These are phyloP conservation scores for Corchorus capsularis DNA, from an alignment of 345 rosid genomes.

Conservation along the genomic window DNA sequence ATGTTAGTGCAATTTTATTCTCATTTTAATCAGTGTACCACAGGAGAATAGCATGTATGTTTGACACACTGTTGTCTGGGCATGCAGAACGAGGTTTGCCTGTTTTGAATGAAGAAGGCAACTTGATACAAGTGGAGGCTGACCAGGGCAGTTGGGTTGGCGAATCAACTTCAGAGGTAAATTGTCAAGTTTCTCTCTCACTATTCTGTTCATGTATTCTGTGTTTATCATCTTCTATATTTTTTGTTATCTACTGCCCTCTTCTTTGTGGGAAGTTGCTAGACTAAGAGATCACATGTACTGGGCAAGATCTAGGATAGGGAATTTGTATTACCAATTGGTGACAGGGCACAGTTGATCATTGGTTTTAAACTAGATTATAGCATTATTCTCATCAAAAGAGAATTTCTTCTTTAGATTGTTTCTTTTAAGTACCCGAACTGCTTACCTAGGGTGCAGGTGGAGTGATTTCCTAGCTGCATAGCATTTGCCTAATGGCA, in stretches of 20 bases:
- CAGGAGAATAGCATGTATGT: slow-evolving; percentile 14
- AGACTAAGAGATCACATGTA: not conserved
- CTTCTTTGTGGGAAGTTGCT: not conserved
- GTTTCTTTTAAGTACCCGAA: not conserved
- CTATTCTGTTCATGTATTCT: not conserved
- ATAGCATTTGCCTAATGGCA: not conserved
- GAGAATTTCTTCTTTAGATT: too few species aligned
- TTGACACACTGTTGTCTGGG: slow-evolving; percentile 6
- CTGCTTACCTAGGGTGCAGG: not conserved
- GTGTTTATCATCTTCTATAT: not conserved
- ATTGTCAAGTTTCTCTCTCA: slow-evolving; percentile 10
- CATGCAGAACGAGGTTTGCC: slow-evolving; percentile 78
- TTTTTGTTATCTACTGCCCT: not conserved
- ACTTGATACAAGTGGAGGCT: slow-evolving; percentile 52
- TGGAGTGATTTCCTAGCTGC: not conserved
- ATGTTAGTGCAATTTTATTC: not conserved
- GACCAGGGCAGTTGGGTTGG: slow-evolving; percentile 59
- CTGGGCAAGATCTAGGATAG: not conserved
- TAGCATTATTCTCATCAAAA: not conserved
- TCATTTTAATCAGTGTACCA: not conserved
- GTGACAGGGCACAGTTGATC: not conserved
- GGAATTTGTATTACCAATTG: not conserved
- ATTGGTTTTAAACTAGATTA: not conserved
- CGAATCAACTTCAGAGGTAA: slow-evolving; percentile 73
- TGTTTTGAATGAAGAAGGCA: slow-evolving; percentile 84